Evolutionary conservation across 2,329 filamentous ascomycete species (phyloP), one percentile per base, ranked within the genome.

Genomic region (Venturia oleaginea): DNA sequence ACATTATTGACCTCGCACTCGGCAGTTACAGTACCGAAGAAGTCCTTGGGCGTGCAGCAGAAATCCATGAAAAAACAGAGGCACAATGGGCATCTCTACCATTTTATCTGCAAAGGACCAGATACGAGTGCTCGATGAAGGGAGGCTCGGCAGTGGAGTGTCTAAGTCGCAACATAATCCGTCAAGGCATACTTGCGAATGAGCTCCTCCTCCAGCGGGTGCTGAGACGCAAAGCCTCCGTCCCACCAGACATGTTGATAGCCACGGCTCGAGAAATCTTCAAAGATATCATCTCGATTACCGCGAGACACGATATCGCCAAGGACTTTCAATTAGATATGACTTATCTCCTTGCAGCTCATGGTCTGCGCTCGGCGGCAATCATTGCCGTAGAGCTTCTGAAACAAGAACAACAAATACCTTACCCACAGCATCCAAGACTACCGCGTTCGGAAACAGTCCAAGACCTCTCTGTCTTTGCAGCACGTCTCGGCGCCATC

Each of bases 201-300:
- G 74, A 83, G 2, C 86, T 87, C 65, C 78, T 87, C 11, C 73
- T 86, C 6, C 81, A 86, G 64, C 76, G 85, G 19, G 76, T 86
- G 0, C 72, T 86, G 10, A 75, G 82, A 27, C 83, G 81, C 22
- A 74, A 75, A 54, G 70, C 72, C 3, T 71, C 71, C 19, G 65
- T 66, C 0, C 71, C 72, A 27, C 70, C 73, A 0, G 71, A 71
- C 27, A 71, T 73, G 17, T 68, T 79, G 0, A 72, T 79, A 4
- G 71, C 71, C 1, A 71, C 76, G 1, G 73, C 75, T 6, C 69
- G 70, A 48, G 71, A 74, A 19, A 75, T 78, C 63, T 74, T 80
- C 48, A 71, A 68, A 8, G 66, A 76, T 17, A 71, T 78, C 0
- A 67, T 79, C 7, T 66, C 73, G 5, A 68, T 76, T 22, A 71